Conservation (phyloP, 106 monocot genomes). For the Chionographis japonica region DNA sequence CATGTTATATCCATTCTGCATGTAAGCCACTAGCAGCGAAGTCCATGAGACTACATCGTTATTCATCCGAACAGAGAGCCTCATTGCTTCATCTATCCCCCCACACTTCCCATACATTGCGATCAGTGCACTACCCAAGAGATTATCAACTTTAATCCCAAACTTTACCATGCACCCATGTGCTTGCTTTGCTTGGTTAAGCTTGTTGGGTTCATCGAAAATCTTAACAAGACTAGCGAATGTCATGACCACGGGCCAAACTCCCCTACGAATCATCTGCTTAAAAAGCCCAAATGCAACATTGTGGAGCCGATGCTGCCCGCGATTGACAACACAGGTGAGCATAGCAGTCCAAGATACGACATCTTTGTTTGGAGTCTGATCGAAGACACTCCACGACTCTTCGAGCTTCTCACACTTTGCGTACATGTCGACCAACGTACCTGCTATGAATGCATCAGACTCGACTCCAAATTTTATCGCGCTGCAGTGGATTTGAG, state of each 20-base stretch:
- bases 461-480: constrained; percentile 40
- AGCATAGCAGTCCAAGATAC: constrained; percentile 63
- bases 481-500: constrained; percentile 39
- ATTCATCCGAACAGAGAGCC: constrained; percentile 23
- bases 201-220: constrained; percentile 38
- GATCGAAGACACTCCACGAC: constrained; percentile 38
- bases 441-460: constrained; percentile 29
- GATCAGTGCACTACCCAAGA: constrained; percentile 41
- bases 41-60: constrained; percentile 49
- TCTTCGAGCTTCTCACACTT: constrained; percentile 33
- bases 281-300: constrained; percentile 40
- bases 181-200: constrained; percentile 42
- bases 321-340: constrained; percentile 31
- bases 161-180: constrained; percentile 47
- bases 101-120: constrained; percentile 64
- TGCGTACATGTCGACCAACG: constrained; percentile 55
- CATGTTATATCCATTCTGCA: constrained; percentile 37
- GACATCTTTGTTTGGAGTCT: constrained; percentile 21
- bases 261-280: constrained; percentile 38
- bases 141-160: constrained; percentile 41
- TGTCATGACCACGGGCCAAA: constrained; percentile 47
- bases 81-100: constrained; percentile 42
- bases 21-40: constrained; percentile 45
- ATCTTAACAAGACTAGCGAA: constrained; percentile 51
- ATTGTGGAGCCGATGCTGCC: background rate